phyloP scores from a whole-genome alignment of 768 basidiomycete genomes.

The Pholiota microspora region DNA sequence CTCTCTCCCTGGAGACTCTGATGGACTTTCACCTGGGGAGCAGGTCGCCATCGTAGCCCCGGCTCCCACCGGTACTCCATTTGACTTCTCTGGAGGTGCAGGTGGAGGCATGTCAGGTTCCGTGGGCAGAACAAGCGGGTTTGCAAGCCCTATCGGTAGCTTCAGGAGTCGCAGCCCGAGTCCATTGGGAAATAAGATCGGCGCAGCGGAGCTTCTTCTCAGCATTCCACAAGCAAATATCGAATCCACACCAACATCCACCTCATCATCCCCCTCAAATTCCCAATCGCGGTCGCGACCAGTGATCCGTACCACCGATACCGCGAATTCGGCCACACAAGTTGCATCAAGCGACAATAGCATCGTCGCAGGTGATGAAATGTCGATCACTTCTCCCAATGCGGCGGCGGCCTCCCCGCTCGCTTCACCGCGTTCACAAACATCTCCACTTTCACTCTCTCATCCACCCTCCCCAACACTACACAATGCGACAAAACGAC shows the following conservation, averaged over 20 bases:
- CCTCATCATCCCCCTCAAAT: not conserved
- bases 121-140: conserved; percentile 42
- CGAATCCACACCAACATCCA: conserved; percentile 5
- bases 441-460: conserved; percentile 9
- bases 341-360: not conserved
- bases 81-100: conserved; percentile 4
- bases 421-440: not conserved
- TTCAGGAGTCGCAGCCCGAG: conserved; percentile 68
- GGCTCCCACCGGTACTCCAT: conserved; percentile 18
- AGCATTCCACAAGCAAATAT: conserved; percentile 35
- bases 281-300: conserved; percentile 5
- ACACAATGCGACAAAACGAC: conserved; percentile 55
- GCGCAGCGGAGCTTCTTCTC: conserved; percentile 43
- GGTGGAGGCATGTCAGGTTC: conserved; percentile 8
- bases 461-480: conserved; percentile 40
- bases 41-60: conserved; percentile 66
- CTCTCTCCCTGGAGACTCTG: conserved; percentile 27
- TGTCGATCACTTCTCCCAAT: conserved; percentile 42
- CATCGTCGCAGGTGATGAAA: conserved; percentile 20
- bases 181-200: conserved; percentile 34
- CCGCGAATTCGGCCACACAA: conserved; percentile 2
- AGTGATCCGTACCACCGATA: conserved; percentile 4
- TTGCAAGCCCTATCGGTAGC: conserved; percentile 70
- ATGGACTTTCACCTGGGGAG: conserved; percentile 42
- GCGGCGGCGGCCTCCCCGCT: not conserved